Percentiles rank a stretch among this genome's conserved stretches.
Conservation (phyloP, 306 rosid species). For the Fragaria nilgerrensis region DNA sequence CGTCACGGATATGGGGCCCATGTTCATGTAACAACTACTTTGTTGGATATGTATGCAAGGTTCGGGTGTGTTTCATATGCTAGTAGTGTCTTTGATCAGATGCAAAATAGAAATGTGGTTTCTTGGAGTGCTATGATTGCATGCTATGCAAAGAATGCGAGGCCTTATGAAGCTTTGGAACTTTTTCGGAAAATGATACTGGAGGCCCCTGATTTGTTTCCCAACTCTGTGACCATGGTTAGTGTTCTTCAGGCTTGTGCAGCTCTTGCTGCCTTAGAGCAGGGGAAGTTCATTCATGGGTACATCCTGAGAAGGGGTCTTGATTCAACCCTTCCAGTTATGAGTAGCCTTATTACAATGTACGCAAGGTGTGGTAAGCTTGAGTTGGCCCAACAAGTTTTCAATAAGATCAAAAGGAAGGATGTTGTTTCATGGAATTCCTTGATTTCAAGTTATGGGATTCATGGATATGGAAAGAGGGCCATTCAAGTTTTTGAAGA, state of each 20-base stretch:
- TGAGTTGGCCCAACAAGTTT: conserved; percentile 52
- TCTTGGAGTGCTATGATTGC: conserved; percentile 98
- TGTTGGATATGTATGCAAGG: conserved; percentile 81
- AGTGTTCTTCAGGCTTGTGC: conserved; percentile 92
- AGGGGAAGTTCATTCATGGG: conserved; percentile 80
- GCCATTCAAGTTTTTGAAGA: conserved; percentile 65
- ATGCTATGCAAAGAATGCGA: conserved; percentile 73
- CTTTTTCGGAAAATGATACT: conserved; percentile 67
- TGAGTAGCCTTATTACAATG: conserved; percentile 73
- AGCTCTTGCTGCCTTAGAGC: conserved; percentile 71
- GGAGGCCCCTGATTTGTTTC: conserved; percentile 53
- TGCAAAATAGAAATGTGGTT: conserved; percentile 71
- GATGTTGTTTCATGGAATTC: conserved; percentile 86
- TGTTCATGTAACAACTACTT: conserved; percentile 79
- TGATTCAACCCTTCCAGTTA: conserved; percentile 77
- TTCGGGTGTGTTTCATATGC: conserved; percentile 70
- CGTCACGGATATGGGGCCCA: conserved; percentile 67
- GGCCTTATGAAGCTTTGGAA: conserved; percentile 73
- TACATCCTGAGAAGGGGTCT: conserved; percentile 88
- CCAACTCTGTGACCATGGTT: conserved; percentile 94
- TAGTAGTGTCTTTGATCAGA: conserved; percentile 54
- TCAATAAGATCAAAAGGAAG: conserved; percentile 52
- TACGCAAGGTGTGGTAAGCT: conserved; percentile 89
- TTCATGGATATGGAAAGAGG: conserved; percentile 74
- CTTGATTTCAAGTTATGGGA: conserved; percentile 77